Evolutionary conservation across 1,139 yeast genomes (phyloP).

Genomic region (Saccharomyces hybrid): DNA sequence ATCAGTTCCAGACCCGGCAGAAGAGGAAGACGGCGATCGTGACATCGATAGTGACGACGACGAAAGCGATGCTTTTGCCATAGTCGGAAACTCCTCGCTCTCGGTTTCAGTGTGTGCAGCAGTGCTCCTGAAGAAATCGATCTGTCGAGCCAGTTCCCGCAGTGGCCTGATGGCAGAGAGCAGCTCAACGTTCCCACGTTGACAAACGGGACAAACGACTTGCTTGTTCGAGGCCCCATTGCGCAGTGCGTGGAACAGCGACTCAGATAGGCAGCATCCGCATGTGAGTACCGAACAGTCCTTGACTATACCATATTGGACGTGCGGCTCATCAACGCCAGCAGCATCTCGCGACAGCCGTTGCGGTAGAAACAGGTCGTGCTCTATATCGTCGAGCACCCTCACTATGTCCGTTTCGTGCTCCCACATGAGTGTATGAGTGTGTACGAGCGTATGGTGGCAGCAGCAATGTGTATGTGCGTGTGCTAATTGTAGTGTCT

Average conservation of each 20-base stretch:
- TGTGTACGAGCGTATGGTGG: not conserved
- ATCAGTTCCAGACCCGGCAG: not conserved
- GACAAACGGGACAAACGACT: conserved; percentile 47
- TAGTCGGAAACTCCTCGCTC: not conserved
- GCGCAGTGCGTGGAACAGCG: conserved; percentile 18
- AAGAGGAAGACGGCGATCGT: not conserved
- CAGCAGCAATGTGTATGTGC: not conserved
- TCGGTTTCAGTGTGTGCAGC: not conserved
- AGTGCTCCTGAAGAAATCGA: not conserved
- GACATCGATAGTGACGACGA: not conserved
- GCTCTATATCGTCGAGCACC: conserved; percentile 19
- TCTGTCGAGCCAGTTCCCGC: not conserved
- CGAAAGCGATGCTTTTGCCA: not conserved
- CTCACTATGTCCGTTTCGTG: conserved; percentile 2
- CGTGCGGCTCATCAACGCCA: not conserved
- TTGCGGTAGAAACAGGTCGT: conserved; percentile 23
- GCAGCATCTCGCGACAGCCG: conserved; percentile 2
- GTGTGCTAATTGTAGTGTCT: not conserved
- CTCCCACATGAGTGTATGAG: not conserved
- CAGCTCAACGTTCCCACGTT: conserved; percentile 30
- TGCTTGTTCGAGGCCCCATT: not conserved
- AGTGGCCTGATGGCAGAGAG: not conserved
- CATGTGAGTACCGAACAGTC: conserved; percentile 58
- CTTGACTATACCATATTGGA: conserved; percentile 16
- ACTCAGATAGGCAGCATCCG: conserved; percentile 64